Evolutionary conservation across 495 filamentous ascomycete genomes (phyloP), one percentile per base, ranked within the genome.

Genomic region (Parachaetomium inaequale): DNA sequence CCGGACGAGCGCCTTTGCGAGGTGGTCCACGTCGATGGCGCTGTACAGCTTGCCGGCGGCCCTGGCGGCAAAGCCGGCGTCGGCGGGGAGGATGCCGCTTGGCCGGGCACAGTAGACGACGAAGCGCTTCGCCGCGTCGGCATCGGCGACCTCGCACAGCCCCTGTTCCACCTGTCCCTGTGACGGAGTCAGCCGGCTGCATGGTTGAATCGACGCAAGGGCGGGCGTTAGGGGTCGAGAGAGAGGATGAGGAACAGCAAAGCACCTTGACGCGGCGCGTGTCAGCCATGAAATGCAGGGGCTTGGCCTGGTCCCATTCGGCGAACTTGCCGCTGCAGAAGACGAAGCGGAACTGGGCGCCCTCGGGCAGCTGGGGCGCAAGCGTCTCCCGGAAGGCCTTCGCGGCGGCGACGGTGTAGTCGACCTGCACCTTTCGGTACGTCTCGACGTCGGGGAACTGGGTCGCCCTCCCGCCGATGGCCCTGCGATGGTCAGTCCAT

Each of bases 321-420:
- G 78, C 74, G 0, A 66, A 66, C 7, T 65, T 73, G 21, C 82
- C 81, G 61, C 81, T 82, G 53, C 77, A 72, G 66, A 82, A 82
- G 3, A 84, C 68, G 60, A 84, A 85, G 11, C 77, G 74, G 58
- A 86, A 81, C 34, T 71, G 74, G 50, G 70, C 73, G 5, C 68
- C 64, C 11, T 66, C 55, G 3, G 63, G 63, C 15, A 72, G 53
- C 32, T 62, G 53, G 0, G 67, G 54, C 15, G 70, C 62, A 6
- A 76, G 61, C 31, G 59, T 23, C 0, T 51, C 40, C 56, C 62
- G 23, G 63, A 84, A 80, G 10, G 74, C 73, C 52, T 69, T 70
- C 2, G 74, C 77, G 14, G 74, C 79, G 6, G 77, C 70, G 0
- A 79, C 43, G 0, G 78, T 75, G 59, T 76, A 83, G 21, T 82